Conservation (phyloP, 306 rosid species). For the Vigna nakashimae region DNA sequence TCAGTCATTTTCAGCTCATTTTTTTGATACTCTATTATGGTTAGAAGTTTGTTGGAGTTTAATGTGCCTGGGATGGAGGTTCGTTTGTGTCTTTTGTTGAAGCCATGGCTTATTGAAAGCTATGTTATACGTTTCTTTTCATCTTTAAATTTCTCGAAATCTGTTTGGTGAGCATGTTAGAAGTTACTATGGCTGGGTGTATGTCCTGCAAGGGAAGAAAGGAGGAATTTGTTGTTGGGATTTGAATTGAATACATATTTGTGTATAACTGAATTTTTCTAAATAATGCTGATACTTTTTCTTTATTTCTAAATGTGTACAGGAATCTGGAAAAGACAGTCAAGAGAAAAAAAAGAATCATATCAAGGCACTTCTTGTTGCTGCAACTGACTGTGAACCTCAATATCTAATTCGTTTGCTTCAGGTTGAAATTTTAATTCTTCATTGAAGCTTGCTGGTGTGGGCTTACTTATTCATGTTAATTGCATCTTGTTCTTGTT, state of each 20-base stretch:
- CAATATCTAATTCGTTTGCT: constrained; percentile 80
- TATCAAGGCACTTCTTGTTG: constrained; percentile 87
- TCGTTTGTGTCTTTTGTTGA: constrained; percentile 16
- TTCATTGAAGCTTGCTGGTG: constrained; percentile 39
- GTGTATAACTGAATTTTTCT: constrained; percentile 27
- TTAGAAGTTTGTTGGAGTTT: not conserved
- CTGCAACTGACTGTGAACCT: constrained; percentile 95
- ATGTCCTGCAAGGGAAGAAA: constrained; percentile 24
- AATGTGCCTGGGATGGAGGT: constrained; percentile 1
- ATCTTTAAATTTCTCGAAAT: constrained; percentile 13
- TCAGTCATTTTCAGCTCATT: constrained; percentile 14
- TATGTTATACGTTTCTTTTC: not conserved
- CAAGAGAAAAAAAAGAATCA: constrained; percentile 91
- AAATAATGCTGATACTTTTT: constrained; percentile 29
- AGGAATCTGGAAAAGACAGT: constrained; percentile 98
- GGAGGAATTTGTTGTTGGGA: constrained; percentile 12
- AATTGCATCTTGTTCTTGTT: constrained; percentile 33
- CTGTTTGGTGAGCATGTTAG: constrained; percentile 3
- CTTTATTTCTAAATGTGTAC: constrained; percentile 38
- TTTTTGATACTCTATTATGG: constrained; percentile 2
- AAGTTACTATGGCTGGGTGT: not conserved
- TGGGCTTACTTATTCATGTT: constrained; percentile 36
- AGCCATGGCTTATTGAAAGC: not conserved
- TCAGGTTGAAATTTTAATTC: constrained; percentile 66
- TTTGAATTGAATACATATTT: constrained; percentile 3